Evolutionary conservation across 2,329 filamentous ascomycete genomes (phyloP), one percentile per base, ranked within the genome.

Genomic region (Leptodontidium sp.): DNA sequence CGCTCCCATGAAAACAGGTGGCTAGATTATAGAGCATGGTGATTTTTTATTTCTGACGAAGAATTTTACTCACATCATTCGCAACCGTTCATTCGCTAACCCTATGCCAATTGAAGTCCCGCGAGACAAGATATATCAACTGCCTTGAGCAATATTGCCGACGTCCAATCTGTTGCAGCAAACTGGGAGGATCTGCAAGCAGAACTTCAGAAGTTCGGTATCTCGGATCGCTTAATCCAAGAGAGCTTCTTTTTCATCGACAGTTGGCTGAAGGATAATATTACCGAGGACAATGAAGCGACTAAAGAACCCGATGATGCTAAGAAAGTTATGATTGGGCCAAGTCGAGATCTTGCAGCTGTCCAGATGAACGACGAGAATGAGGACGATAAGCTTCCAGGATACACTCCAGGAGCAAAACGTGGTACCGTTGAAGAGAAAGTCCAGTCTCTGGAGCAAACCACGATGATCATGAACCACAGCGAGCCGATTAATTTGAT

Each of bases 171-270:
- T 35, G 63, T 68, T 38, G 66, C 63, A 11, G 59, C 62, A 26
- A 59, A 71, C 26, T 74, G 70, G 72, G 61, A 65, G 2, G 57
- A 68, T 14, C 50, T 71, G 29, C 65, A 67, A 49, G 49, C 32
- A 15, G 47, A 70, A 55, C 65, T 74, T 47, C 57, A 63, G 14
- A 68, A 61, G 29, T 57, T 65, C 5, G 71, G 71, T 2, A 35
- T 73, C n/a, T 61, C 68, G 5, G 61, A 67, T 43, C 64, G 68
- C 38, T n/a, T 71, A 9, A 50, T 70, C 26, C 65, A 69, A 3
- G 68, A 72, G 63, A 70, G 71, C 24, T 72, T 71, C 50, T 73
- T 72, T 38, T 74, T 73, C 65, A 71, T 74, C 40, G 64, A 70
- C 21, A 61, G 63, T 43, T 74, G 68, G 67, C 63, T 73, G 26